phyloP scores from a whole-genome alignment of 2,329 filamentous ascomycete genomes.

The Aspergillus aculeatinus region DNA sequence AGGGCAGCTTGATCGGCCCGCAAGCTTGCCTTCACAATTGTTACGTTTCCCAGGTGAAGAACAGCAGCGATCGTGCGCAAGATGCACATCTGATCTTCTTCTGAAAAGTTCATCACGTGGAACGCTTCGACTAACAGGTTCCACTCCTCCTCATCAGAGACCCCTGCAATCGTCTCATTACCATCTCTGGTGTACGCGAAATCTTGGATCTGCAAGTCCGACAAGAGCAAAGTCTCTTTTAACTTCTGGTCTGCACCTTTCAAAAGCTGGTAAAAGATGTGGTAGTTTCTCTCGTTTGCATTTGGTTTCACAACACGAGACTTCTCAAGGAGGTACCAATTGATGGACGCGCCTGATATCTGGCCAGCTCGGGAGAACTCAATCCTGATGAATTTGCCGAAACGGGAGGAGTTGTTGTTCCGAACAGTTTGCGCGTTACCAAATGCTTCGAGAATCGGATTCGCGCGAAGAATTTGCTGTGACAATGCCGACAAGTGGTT shows the following conservation, averaged over 20 bases:
- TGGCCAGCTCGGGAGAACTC: conserved; percentile 86
- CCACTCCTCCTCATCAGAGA: conserved; percentile 92
- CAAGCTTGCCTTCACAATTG: conserved; percentile 84
- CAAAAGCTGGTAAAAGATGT: conserved; percentile 94
- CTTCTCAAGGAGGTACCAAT: conserved; percentile 98
- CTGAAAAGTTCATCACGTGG: conserved; percentile 86
- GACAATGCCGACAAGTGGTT: conserved; percentile 80
- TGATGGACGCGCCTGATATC: conserved; percentile 93
- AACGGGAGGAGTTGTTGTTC: conserved; percentile 97
- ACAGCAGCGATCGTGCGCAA: conserved; percentile 86
- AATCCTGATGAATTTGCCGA: conserved; percentile 98
- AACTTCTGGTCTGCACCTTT: conserved; percentile 74
- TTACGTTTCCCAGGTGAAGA: conserved; percentile 88
- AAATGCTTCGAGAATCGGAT: conserved; percentile 96
- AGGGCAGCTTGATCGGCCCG: conserved; percentile 87
- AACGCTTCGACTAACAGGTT: conserved; percentile 87
- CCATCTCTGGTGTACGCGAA: conserved; percentile 91
- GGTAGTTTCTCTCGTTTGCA: conserved; percentile 87
- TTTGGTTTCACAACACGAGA: conserved; percentile 94
- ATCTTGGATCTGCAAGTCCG: conserved; percentile 73
- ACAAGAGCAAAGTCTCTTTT: conserved; percentile 74
- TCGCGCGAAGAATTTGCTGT: conserved; percentile 92
- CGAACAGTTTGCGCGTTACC: conserved; percentile 97
- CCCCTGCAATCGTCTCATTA: conserved; percentile 85
- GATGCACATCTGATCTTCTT: conserved; percentile 78